Evolutionary conservation across 2,329 filamentous ascomycete species (phyloP), one percentile per base, ranked within the genome.

Genomic region (Pseudocercospora ulei): DNA sequence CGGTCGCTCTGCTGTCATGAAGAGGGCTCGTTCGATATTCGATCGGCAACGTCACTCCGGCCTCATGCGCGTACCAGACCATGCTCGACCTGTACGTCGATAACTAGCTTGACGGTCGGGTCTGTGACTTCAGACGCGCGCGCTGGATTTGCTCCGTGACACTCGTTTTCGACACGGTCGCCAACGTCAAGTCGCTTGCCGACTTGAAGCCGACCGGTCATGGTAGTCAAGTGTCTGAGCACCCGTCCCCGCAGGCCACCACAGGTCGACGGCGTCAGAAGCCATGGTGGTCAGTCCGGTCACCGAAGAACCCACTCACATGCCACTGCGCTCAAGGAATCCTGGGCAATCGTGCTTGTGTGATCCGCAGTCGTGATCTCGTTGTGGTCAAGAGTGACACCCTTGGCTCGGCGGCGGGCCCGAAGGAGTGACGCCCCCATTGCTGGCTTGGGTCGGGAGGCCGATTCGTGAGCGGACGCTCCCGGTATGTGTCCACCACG

Each of bases 371-470:
- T 68, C 5, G 55, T 58, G 27, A 78, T 63, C 2, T 60, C 60
- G 47, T 72, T 60, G 47, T 72, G 71, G 1, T 46, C 58, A 52
- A 78, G 54, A 0, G 51, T 57, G 2, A 64, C 61, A n/a, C 14
- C 17, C 30, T n/a, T 60, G 61, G 2, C 51, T 36, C 0, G 69
- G 69, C 9, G 72, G 55, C 7, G 48, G 54, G 5, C 73, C n/a
- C 73, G 13, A 76, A 49, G 33, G 69, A 70, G 53, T 78, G n/a
- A n/a, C n/a, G n/a, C n/a, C 78, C 62, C 73, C 75, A 79, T 4
- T 72, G 66, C 37, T 69, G 62, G 5, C 46, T 60, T 52, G 78
- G 73, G 48, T 75, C 69, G 0, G 75, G 72, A 4, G 69, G 66
- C 1, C 77, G 54, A 35, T 76, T 68, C 38, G 76, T 75, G 36